These are phyloP conservation scores for Leersia perrieri DNA, from an alignment of 176 grass and related monocot species.

Conservation along the genomic window DNA sequence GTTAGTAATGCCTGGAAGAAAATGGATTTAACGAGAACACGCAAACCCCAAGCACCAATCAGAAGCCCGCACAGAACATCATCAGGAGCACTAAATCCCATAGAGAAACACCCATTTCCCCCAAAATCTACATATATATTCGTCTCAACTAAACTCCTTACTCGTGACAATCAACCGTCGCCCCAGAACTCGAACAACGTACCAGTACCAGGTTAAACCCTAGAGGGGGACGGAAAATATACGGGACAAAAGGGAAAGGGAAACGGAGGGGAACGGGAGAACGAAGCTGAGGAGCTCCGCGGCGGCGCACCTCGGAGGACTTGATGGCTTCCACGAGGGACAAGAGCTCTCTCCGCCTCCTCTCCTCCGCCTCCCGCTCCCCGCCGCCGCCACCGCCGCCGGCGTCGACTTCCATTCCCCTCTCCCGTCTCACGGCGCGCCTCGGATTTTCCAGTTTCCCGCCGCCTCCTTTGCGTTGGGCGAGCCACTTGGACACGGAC, in stretches of 20 bases:
- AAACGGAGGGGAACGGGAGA: background rate
- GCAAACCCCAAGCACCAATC: background rate
- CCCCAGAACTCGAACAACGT: background rate
- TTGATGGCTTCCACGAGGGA: constrained; percentile 51
- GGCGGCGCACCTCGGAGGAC: constrained; percentile 42
- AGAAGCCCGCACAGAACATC: background rate
- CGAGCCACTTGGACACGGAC: background rate
- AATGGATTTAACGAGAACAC: background rate
- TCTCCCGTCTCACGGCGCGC: background rate
- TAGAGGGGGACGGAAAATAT: constrained; percentile 4
- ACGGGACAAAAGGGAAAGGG: background rate
- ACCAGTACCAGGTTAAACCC: constrained; percentile 25
- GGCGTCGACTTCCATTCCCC: constrained; percentile 12
- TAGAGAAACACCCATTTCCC: background rate
- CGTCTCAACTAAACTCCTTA: background rate
- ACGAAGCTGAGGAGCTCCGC: background rate
- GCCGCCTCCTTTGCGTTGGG: background rate
- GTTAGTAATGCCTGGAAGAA: background rate
- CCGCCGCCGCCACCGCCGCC: background rate
- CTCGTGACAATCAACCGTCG: background rate
- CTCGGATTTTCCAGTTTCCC: constrained; percentile 18
- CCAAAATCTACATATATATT: background rate
- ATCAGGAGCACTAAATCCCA: background rate
- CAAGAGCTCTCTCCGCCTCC: constrained; percentile 28
- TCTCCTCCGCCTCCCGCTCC: background rate